Evolutionary conservation across 345 rosid species (phyloP), one percentile per base, ranked within the genome.

Genomic region (Litchi chinensis): DNA sequence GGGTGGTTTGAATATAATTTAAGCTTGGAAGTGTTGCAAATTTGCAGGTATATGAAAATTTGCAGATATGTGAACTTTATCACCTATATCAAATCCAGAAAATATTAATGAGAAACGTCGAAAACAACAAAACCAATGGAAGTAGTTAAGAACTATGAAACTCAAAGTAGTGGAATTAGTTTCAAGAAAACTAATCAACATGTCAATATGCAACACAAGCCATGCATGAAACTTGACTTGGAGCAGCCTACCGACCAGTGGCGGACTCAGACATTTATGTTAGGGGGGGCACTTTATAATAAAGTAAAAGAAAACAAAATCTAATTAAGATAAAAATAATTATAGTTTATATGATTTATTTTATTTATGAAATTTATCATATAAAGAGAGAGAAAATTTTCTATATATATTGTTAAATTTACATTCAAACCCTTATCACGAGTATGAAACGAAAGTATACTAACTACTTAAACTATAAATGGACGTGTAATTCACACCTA

Each of bases 21-120:
- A 54, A 16, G 64, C n/a, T 44, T 71, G 28, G 56, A 22, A 65
- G 39, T 44, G 72, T 62, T 66, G 5, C 6, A 60, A 48, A 12
- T 21, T 76, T 76, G 66, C 79, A 95, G 99, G 92, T 93, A 12
- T 68, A 81, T 71, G 99, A 95, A 84, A 48, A 12, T 21, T 76
- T 76, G 66, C 79, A 95, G 99, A 92, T 93, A 12, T 68, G 81
- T 71, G 99, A 95, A 84, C 97, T 95, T 66, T 98, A 95, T 78
- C 91, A 97, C 66, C 85, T 93, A 28, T 95, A 95, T 83, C 82
- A 82, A 83, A 88, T 89, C 73, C 99, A 95, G 80, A 95, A 92
- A 87, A 79, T 82, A 62, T 63, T 93, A 85, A 95, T 93, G 99
- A 84, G 86, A 79, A 92, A 80, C 84, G 86, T 81, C 63, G 84